These are phyloP conservation scores for Clonostachys byssicola DNA, from an alignment of 2,329 filamentous ascomycete species.

Conservation along the genomic window DNA sequence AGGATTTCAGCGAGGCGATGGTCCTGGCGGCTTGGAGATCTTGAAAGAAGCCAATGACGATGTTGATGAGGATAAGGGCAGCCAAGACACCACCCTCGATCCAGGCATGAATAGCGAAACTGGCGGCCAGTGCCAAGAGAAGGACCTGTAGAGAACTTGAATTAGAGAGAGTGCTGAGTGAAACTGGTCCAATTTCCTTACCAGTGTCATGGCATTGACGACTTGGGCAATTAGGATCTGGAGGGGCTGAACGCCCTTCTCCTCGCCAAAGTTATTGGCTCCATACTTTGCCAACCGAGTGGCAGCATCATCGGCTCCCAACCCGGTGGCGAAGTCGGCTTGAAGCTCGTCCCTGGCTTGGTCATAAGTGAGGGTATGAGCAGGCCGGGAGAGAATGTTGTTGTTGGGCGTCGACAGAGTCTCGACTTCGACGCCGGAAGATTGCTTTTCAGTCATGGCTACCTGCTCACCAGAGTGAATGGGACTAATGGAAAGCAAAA, in stretches of 20 bases:
- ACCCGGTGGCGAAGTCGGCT: constrained; percentile 47
- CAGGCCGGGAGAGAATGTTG: constrained; percentile 43
- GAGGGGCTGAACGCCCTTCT: constrained; percentile 42
- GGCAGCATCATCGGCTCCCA: constrained; percentile 45
- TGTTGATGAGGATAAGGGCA: constrained; percentile 45
- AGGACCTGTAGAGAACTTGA: constrained; percentile 28
- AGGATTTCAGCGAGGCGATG: constrained; percentile 28
- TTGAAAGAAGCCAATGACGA: constrained; percentile 38
- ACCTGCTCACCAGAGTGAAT: too few species aligned
- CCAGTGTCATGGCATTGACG: constrained; percentile 55
- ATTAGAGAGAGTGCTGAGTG: not conserved
- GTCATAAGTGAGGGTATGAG: constrained; percentile 47
- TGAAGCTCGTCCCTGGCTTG: constrained; percentile 47
- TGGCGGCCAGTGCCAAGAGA: constrained; percentile 54
- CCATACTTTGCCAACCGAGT: constrained; percentile 48
- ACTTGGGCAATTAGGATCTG: constrained; percentile 56
- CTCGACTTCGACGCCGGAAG: too few species aligned
- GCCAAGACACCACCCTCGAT: constrained; percentile 46
- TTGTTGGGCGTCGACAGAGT: constrained; percentile 8
- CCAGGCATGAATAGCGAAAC: constrained; percentile 43
- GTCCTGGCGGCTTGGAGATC: constrained; percentile 31
- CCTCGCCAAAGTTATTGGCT: constrained; percentile 49
- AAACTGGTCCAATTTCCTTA: constrained; percentile 2
- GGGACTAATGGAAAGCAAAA: too few species aligned
- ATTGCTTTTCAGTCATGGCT: too few species aligned